Conservation (phyloP, 202 grass and related monocot species). For the Saccharum hybrid region DNA sequence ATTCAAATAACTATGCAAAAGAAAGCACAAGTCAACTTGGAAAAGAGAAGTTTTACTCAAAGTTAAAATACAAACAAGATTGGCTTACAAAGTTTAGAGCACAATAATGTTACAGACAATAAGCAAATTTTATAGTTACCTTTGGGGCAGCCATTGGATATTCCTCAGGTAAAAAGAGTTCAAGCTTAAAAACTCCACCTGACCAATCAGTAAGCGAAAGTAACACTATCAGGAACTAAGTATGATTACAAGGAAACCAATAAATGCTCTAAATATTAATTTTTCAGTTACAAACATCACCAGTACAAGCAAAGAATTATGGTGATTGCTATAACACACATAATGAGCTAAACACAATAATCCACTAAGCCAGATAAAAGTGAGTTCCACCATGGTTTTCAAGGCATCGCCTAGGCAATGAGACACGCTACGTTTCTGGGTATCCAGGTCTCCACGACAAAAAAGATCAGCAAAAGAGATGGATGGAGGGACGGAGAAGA, state of each 20-base stretch:
- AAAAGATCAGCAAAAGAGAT: not conserved
- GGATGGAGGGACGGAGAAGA: not conserved
- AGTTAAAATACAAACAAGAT: constrained; percentile 1
- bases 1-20: not conserved
- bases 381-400: not conserved
- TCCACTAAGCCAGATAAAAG: not conserved
- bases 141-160: constrained; percentile 79
- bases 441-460: not conserved
- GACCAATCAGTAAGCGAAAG: constrained; percentile 4
- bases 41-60: constrained; percentile 15
- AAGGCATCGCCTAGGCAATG: not conserved
- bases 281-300: not conserved
- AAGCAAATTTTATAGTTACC: constrained; percentile 46
- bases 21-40: not conserved
- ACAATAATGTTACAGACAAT: not conserved
- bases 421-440: not conserved
- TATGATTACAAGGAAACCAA: not conserved
- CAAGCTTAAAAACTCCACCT: constrained; percentile 81
- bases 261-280: constrained; percentile 7
- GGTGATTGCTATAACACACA: not conserved
- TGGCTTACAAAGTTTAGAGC: constrained; percentile 4
- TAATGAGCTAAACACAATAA: not conserved
- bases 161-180: constrained; percentile 77
- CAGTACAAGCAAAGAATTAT: not conserved
- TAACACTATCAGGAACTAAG: constrained; percentile 34